Percentiles rank a stretch among this genome's conserved stretches.
phyloP scores from a whole-genome alignment of 768 basidiomycete species.

The Polyporus arcularius region DNA sequence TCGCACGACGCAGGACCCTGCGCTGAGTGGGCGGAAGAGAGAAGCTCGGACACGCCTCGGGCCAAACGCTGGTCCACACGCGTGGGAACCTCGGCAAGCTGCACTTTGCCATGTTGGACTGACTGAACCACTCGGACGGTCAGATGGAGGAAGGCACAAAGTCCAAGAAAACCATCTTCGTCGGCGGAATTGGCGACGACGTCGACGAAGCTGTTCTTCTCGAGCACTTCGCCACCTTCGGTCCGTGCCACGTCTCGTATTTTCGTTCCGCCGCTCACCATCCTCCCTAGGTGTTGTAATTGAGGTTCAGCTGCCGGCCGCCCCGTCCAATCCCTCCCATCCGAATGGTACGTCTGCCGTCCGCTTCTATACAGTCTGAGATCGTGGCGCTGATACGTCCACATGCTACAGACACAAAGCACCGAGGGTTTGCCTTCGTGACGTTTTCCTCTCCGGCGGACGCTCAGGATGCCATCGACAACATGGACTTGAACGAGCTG shows the following conservation, averaged over 20 bases:
- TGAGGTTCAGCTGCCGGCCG: conserved; percentile 86
- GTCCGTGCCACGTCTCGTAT: conserved; percentile 44
- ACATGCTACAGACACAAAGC: conserved; percentile 60
- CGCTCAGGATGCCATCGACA: conserved; percentile 97
- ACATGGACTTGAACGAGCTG: conserved; percentile 95
- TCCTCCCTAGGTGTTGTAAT: conserved; percentile 77
- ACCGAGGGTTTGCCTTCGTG: conserved; percentile 93
- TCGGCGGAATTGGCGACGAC: conserved; percentile 83
- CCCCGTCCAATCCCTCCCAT: conserved; percentile 67
- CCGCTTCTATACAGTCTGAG: conserved; percentile 4
- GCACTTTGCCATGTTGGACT: conserved; percentile 9
- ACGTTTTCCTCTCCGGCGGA: conserved; percentile 80
- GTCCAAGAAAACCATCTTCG: conserved; percentile 83
- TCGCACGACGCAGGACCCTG: not conserved
- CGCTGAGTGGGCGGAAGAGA: not conserved
- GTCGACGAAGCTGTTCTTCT: conserved; percentile 78
- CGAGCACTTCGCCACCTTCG: conserved; percentile 85
- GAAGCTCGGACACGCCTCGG: not conserved
- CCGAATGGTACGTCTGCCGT: conserved; percentile 50
- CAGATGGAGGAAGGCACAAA: conserved; percentile 81
- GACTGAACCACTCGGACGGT: conserved; percentile 7
- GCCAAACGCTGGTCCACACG: conserved; percentile 17
- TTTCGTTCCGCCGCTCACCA: conserved; percentile 1
- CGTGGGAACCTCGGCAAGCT: conserved; percentile 23
- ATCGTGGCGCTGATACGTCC: conserved; percentile 15